Percentiles rank a stretch among this genome's conserved stretches.
These are phyloP conservation scores for Mediolabrus comicus DNA, from an alignment of 108 stramenopile genomes.

Conservation along the genomic window DNA sequence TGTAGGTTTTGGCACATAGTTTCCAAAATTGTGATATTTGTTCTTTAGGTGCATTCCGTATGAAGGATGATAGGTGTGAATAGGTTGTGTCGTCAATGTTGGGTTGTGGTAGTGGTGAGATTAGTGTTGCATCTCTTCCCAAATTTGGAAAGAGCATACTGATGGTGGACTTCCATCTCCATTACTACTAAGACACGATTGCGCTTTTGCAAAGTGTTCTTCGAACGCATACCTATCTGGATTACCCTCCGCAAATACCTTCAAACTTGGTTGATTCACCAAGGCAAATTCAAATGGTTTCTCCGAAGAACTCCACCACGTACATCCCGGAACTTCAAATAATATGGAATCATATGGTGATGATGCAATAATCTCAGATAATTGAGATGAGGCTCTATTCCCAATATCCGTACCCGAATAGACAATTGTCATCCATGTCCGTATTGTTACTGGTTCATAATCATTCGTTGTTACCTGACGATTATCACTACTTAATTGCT, in stretches of 20 bases:
- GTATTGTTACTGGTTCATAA: conserved; percentile 19
- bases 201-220: neutral
- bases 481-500: neutral
- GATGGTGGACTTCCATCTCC: neutral
- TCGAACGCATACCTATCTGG: conserved; percentile 59
- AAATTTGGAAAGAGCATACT: conserved; percentile 61
- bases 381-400: conserved; percentile 14
- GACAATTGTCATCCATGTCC: conserved; percentile 36
- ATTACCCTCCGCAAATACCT: conserved; percentile 48
- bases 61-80: conserved; percentile 62
- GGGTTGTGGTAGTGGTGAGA: conserved; percentile 42
- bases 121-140: conserved; percentile 59
- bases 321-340: conserved; percentile 40
- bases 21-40: conserved; percentile 59
- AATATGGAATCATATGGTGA: conserved; percentile 33
- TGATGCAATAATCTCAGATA: conserved; percentile 29
- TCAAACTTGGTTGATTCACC: conserved; percentile 46
- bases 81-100: conserved; percentile 33
- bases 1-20: conserved; percentile 33
- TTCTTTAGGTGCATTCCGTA: conserved; percentile 44
- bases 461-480: neutral
- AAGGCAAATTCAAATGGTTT: conserved; percentile 68
- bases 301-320: conserved; percentile 4
- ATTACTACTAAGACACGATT: neutral
- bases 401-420: conserved; percentile 11